phyloP scores from a whole-genome alignment of 164 flowering plant genomes.

The Chimonanthus praecox region DNA sequence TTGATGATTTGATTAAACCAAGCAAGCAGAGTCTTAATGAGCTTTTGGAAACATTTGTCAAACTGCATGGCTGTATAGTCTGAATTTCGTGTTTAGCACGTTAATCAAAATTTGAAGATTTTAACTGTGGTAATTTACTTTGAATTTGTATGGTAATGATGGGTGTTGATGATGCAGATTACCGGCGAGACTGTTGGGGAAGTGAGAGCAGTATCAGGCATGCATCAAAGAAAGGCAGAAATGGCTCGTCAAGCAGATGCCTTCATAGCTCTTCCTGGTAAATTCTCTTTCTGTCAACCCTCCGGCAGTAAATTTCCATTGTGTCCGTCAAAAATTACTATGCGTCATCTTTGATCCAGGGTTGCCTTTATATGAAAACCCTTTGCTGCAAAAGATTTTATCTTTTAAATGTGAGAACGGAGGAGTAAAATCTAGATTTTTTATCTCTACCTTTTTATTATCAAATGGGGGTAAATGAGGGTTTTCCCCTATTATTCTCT shows the following conservation, averaged over 20 bases:
- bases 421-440: too few species aligned
- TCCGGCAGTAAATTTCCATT: background rate
- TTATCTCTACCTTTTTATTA: too few species aligned
- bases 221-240: conserved; percentile 95
- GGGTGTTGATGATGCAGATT: conserved; percentile 33
- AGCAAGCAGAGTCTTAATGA: background rate
- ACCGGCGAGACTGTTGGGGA: conserved; percentile 86
- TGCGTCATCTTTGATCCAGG: too few species aligned
- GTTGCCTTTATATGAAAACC: too few species aligned
- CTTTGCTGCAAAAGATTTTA: too few species aligned
- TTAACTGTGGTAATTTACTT: background rate
- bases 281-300: background rate
- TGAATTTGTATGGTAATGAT: background rate
- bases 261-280: conserved; percentile 94
- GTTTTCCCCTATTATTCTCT: background rate
- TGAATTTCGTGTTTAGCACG: background rate
- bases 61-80: background rate
- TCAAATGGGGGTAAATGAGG: too few species aligned
- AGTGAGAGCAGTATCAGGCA: conserved; percentile 77
- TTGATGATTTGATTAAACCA: too few species aligned
- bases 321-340: background rate
- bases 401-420: too few species aligned
- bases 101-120: background rate
- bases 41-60: too few species aligned
- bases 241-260: conserved; percentile 97